Evolutionary conservation across 2,329 filamentous ascomycete genomes (phyloP), one percentile per base, ranked within the genome.

Genomic region (Fusarium protoensiforme): DNA sequence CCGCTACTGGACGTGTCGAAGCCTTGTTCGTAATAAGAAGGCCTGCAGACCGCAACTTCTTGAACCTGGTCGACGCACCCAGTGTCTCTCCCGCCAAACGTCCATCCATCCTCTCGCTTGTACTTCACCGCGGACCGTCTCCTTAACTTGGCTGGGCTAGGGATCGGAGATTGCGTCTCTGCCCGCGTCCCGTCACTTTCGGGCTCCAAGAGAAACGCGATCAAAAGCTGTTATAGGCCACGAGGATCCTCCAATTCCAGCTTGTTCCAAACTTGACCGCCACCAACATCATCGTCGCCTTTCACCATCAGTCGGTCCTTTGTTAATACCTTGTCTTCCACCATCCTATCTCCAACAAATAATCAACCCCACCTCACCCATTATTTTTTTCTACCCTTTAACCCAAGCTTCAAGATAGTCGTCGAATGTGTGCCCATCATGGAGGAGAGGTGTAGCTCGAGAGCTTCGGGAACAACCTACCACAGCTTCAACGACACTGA

Each of bases 401-500:
- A 41, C 31, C 29, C 29, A 35, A 24, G n/a, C 22, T 38, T 36
- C 20, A 36, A 22, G 27, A 18, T 56, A n/a, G 57, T 54, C 33
- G 61, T 76, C 68, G 75, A 62, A 78, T 77, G 75, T 54, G 67
- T n/a, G 46, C 67, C 53, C 75, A 67, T 54, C 68, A 81, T 81
- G 80, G 75, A 78, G 71, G 73, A 79, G 53, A 81, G 83, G 60
- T 80, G 81, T 54, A 87, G 84, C 77, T 78, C 84, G 70, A 84
- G 85, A 59, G 80, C 80, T 56, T 88, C 87, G 31, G 85, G 86
- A 75, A 85, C 84, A 38, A 87, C 86, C 5, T 89, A 89, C 78
- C 86, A 89, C 78, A 89, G 87, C 81, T 88, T 88, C 75, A 82
- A 86, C 68, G 85, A 89, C 63, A 79, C 84, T 29, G 87, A 89